Evolutionary conservation across 345 rosid species (phyloP).

Genomic region (Chamaenerion angustifolium): DNA sequence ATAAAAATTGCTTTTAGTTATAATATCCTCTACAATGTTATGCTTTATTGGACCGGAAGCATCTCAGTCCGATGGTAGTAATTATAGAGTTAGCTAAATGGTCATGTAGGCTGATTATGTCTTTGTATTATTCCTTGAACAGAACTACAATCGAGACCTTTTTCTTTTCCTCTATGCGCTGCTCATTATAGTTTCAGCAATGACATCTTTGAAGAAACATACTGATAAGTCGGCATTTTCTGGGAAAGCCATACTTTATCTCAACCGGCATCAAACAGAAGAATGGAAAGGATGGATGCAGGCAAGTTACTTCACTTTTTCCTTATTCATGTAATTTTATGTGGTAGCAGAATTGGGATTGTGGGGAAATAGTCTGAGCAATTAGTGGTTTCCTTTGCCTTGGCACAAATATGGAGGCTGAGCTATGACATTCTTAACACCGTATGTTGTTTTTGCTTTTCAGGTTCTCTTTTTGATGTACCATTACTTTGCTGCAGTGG

Average conservation of each 20-base stretch:
- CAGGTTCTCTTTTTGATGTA: constrained; percentile 95
- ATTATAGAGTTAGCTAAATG: too few species aligned
- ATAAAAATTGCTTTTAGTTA: too few species aligned
- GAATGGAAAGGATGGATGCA: constrained; percentile 99
- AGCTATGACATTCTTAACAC: constrained; percentile 3
- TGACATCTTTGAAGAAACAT: constrained; percentile 83
- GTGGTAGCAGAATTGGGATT: too few species aligned
- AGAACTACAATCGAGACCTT: constrained; percentile 91
- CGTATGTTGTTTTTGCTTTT: constrained; percentile 5
- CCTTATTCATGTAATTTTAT: too few species aligned
- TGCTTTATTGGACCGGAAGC: too few species aligned
- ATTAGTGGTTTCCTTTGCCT: too few species aligned
- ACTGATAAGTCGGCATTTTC: constrained; percentile 60
- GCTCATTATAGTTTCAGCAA: constrained; percentile 72
- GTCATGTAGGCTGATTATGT: background rate
- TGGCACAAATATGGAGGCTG: too few species aligned
- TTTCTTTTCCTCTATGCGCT: constrained; percentile 77
- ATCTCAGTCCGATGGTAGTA: too few species aligned
- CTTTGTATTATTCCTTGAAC: constrained; percentile 15
- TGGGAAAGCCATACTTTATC: constrained; percentile 73
- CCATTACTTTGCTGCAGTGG: constrained; percentile 94
- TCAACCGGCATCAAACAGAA: constrained; percentile 90
- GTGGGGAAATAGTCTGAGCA: too few species aligned
- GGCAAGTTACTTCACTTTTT: constrained; percentile 29
- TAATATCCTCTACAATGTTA: too few species aligned